Conservation (phyloP, 169 alveolate genomes). For the Plasmodium cynomolgi region DNA sequence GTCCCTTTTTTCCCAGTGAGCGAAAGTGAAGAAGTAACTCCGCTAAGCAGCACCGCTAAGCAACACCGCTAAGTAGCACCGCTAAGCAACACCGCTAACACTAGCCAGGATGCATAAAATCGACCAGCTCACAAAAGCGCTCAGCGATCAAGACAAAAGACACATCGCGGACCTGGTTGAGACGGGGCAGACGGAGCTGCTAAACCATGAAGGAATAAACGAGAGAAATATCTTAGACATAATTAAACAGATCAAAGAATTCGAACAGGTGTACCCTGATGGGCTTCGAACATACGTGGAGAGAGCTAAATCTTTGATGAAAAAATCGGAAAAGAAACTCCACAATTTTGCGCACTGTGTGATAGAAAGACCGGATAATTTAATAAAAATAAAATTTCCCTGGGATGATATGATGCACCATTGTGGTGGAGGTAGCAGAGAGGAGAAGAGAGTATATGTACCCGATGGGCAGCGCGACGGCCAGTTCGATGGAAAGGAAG, state of each 20-base stretch:
- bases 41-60: not conserved
- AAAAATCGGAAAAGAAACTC: slow-evolving; percentile 23
- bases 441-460: slow-evolving; percentile 82
- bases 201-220: slow-evolving; percentile 50
- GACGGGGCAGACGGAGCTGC: slow-evolving; percentile 27
- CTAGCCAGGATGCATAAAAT: slow-evolving; percentile 24
- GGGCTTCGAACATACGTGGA: slow-evolving; percentile 89
- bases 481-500: not conserved
- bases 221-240: slow-evolving; percentile 20
- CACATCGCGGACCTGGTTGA: slow-evolving; percentile 9
- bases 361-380: slow-evolving; percentile 77
- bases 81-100: not conserved
- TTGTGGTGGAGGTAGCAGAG: slow-evolving; percentile 86
- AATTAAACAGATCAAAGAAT: slow-evolving; percentile 59
- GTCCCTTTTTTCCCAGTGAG: not conserved
- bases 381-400: slow-evolving; percentile 51
- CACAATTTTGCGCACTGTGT: slow-evolving; percentile 80
- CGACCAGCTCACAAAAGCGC: not conserved
- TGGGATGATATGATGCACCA: slow-evolving; percentile 81
- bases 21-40: not conserved
- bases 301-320: slow-evolving; percentile 87
- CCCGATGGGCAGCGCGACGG: not conserved
- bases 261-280: slow-evolving; percentile 50
- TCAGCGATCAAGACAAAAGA: slow-evolving; percentile 20
- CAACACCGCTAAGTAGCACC: too few relatives aligned